phyloP scores from a whole-genome alignment of 148 eudicot genomes.

The Nepenthes mirabilis region DNA sequence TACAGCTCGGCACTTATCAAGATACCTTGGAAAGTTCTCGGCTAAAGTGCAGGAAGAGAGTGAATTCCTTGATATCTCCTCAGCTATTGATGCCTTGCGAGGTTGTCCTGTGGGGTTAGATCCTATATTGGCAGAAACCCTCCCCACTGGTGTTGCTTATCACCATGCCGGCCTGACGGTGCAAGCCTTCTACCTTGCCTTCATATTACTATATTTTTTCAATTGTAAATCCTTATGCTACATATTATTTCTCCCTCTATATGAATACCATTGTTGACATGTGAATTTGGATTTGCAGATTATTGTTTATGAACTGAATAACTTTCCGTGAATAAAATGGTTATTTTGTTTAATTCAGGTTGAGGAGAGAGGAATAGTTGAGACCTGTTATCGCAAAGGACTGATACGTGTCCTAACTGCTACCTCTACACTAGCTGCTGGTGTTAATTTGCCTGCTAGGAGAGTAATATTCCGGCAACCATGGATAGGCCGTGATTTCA shows the following conservation, averaged over 20 bases:
- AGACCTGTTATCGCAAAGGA: constrained; percentile 91
- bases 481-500: constrained; percentile 88
- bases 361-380: constrained; percentile 93
- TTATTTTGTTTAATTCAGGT: constrained; percentile 33
- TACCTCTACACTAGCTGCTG: constrained; percentile 98
- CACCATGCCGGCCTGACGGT: constrained; percentile 99
- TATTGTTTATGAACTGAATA: constrained; percentile 1
- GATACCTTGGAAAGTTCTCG: constrained; percentile 57
- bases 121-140: constrained; percentile 80
- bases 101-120: constrained; percentile 91
- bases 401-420: constrained; percentile 94
- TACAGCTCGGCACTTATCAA: constrained; percentile 78
- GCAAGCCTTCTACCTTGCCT: constrained; percentile 7
- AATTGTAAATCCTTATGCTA: not conserved
- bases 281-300: constrained; percentile 3
- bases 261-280: too few relatives aligned
- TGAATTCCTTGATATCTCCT: constrained; percentile 45
- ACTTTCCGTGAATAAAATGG: not conserved
- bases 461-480: constrained; percentile 98
- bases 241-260: not conserved
- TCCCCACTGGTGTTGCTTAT: constrained; percentile 92
- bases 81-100: constrained; percentile 74
- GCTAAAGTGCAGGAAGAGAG: constrained; percentile 38
- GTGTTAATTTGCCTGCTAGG: constrained; percentile 97
- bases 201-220: not conserved